These are phyloP conservation scores for Sporisorium exsertum DNA, from an alignment of 1,284 basidiomycete genomes.

Conservation along the genomic window DNA sequence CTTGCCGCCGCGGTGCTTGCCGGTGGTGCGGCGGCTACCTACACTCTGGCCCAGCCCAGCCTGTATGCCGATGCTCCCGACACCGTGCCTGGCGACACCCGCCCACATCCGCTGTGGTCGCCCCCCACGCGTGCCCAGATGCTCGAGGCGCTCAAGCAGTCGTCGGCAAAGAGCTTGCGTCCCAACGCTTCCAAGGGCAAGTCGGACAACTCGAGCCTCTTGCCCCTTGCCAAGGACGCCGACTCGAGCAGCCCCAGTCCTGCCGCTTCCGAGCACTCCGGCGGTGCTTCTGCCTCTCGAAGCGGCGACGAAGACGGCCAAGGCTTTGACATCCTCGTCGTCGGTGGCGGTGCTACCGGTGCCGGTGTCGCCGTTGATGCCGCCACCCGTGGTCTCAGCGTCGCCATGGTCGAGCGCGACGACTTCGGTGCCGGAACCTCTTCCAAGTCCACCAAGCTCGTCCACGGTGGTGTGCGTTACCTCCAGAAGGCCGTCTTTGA, in stretches of 20 bases:
- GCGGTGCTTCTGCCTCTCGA: conserved; percentile 23
- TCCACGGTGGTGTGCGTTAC: conserved; percentile 97
- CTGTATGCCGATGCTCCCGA: conserved; percentile 50
- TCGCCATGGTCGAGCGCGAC: conserved; percentile 91
- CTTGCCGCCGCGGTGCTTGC: conserved; percentile 34
- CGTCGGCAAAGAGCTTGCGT: conserved; percentile 58
- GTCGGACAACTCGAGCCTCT: conserved; percentile 49
- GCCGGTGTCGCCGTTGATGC: conserved; percentile 95
- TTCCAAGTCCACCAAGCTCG: conserved; percentile 96
- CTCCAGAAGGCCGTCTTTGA: conserved; percentile 96
- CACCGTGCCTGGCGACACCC: conserved; percentile 55
- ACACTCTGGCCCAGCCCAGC: conserved; percentile 25
- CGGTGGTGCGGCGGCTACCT: conserved; percentile 42
- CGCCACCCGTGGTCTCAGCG: conserved; percentile 87
- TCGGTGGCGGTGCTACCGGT: conserved; percentile 91
- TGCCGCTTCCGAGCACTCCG: conserved; percentile 49
- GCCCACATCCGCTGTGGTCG: conserved; percentile 65
- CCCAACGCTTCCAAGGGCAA: conserved; percentile 50
- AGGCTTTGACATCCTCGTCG: conserved; percentile 79
- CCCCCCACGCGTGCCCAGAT: conserved; percentile 68
- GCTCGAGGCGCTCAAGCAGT: conserved; percentile 66
- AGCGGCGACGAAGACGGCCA: conserved; percentile 56
- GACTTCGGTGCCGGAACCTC: conserved; percentile 92
- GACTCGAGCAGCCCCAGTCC: conserved; percentile 61
- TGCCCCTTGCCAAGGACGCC: conserved; percentile 50